Evolutionary conservation across 1,284 basidiomycete genomes (phyloP), one percentile per base, ranked within the genome.

Genomic region (Tremellales sp.): DNA sequence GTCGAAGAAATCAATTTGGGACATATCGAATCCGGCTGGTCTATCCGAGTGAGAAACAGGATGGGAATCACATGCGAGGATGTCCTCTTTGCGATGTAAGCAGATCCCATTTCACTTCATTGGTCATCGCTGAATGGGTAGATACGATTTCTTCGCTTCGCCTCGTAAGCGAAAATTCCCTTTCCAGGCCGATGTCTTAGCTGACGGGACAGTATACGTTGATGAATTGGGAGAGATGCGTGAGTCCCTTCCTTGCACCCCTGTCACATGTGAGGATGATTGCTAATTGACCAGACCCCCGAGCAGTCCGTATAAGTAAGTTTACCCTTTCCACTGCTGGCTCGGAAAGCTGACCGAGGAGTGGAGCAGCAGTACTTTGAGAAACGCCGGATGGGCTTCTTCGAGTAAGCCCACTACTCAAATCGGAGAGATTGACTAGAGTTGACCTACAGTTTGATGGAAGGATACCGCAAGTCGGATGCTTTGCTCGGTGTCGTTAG

Each of bases 291-390:
- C n/a, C 35, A 61, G 57, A 66, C 29, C 65, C 62, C 31, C 43
- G 60, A 49, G 65, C 65, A 37, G 65, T 66, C 11, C 43, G 64
- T 40, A 66, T 66, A 40, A 67, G 64, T 67, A 35, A 57, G 64
- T 60, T 3, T n/a, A 1, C 13, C 2, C 40, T n/a, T 22, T 15
- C 21, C 17, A 17, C n/a, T 13, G 6, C 13, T 44, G 11, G 47
- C 27, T 4, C 22, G 6, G 21, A 40, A 41, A 52, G 44, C 45
- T 39, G 12, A 33, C 29, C 12, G 21, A 8, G 3, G 40, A 68
- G 66, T 72, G 70, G 70, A 72, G 52, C 70, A 72, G 50, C 70
- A 72, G 52, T 72, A 70, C 51, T 69, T 69, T 44, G 67, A 67
- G 42, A 69, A 69, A 48, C 54, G 67, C 3, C 49, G 67, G 24